Evolutionary conservation across 768 basidiomycete species (phyloP), one percentile per base, ranked within the genome.

Genomic region (Termitomyces heimii): DNA sequence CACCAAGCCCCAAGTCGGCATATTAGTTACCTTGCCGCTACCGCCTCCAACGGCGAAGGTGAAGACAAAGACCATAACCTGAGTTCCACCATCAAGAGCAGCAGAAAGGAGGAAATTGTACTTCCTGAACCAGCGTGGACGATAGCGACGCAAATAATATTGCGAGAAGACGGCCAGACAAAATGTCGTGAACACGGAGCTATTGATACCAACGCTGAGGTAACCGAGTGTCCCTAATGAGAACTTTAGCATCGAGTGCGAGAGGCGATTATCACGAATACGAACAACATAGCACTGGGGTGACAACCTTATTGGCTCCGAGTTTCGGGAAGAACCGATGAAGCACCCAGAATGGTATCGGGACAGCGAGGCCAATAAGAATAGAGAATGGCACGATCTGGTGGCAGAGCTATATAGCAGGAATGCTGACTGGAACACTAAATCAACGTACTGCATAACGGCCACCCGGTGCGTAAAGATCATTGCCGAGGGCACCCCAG

Each of bases 191-290:
- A 80, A 77, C 24, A 81, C 73, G 8, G 75, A 78, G 12, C 76
- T 78, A 71, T 84, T 84, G 67, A 84, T 81, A 16, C 82, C 82
- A 53, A 81, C 81, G 56, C 76, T 75, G 51, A 83, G 68, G 63
- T 71, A 79, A 54, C 79, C 78, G 20, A 80, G 68, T 56, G 48
- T 50, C 48, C 48, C 48, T 50, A 24, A 24, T 18, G 22, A 24
- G 22, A 35, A 49, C 6, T 16, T 50, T 14, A 50, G 48, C 22
- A 34, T 14, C 5, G 18, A 32, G 5, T n/a, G 16, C 22, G 1
- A 24, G 32, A 35, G 34, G 13, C 14, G 16, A 22, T 24, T 14
- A 22, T 35, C 26, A 14, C 16, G 16, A 56, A 61, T 48, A 71
- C 72, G 64, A 52, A 67, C 73, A 72, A 49, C 70, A 69, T 16